Base-by-base conservation (phyloP, 192 early-diverging fungal species). In the Umbelopsis sp. region DNA sequence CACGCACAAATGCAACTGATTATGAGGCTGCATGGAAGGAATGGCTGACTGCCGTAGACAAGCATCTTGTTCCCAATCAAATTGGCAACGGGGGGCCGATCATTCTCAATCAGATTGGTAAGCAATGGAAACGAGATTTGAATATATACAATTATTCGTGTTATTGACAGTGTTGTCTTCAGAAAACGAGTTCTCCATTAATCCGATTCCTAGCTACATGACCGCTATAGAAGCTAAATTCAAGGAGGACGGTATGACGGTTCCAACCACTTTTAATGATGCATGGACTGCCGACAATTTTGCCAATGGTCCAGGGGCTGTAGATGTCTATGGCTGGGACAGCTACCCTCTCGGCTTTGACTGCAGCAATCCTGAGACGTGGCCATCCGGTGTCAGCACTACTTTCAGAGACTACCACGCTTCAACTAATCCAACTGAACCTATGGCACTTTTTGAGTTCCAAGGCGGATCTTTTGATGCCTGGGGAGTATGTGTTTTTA, bases 41-140 rank as follows among this genome's bases (percentile, higher is more conserved):
- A 62, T 71, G 70, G 70, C 25, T 71, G 29, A 56, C 52, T 21
- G 70, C 70, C 24, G 24, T 71, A 12, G 70, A 71, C 22, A 51
- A 34, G 22, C 56, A 71, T 24, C 22, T 71, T 34, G 26, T 51
- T 21, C 22, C 22, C 0, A 52, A 50, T 21, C 25, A 70, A 43
- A 70, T 70, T 34, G 49, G 45, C 10, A 45, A 70, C 21, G 52
- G 52, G 5, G 69, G 69, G 6, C 69, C 44, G 0, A 54, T 70
- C 26, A 70, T 70, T n/a, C 52, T 70, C 31, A 70, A 50, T 53
- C 69, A 70, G 25, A 36, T 70, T 32, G 69, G 47, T 32, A 50
- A n/a, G 66, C 12, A 34, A 62, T 41, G 38, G 8, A n/a, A 41
- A 41, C 4, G 12, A 2, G 6, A 25, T 26, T 4, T 53, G 24